Conservation (phyloP, 2,329 filamentous ascomycete genomes). For the Phialophora verrucosa region DNA sequence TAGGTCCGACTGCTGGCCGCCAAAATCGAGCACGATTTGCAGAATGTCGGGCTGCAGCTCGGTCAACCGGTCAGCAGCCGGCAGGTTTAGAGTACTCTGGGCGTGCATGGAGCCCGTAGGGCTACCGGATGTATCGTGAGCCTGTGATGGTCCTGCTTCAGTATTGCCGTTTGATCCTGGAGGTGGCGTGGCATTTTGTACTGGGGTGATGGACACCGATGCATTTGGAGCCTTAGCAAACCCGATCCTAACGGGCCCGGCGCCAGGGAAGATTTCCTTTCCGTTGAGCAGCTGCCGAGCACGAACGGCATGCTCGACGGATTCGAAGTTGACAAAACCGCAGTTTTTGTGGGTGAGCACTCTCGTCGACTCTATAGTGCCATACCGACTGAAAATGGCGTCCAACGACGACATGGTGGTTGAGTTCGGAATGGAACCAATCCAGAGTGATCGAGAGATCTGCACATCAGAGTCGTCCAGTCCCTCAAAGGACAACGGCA, state of each 20-base stretch:
- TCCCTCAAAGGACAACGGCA: slow-evolving; percentile 63
- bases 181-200: slow-evolving; percentile 89
- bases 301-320: slow-evolving; percentile 84
- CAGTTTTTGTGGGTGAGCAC: slow-evolving; percentile 99
- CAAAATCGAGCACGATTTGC: slow-evolving; percentile 85
- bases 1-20: slow-evolving; percentile 79
- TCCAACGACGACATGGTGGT: slow-evolving; percentile 94
- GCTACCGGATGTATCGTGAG: slow-evolving; percentile 42
- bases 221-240: slow-evolving; percentile 95
- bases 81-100: slow-evolving; percentile 28
- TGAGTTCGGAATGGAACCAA: slow-evolving; percentile 95
- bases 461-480: slow-evolving; percentile 77
- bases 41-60: slow-evolving; percentile 84
- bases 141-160: slow-evolving; percentile 37
- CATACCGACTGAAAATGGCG: slow-evolving; percentile 94
- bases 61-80: slow-evolving; percentile 64
- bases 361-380: slow-evolving; percentile 85
- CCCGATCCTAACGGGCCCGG: slow-evolving; percentile 91
- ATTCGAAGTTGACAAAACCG: slow-evolving; percentile 97
- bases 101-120: slow-evolving; percentile 39
- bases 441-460: slow-evolving; percentile 89
- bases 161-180: slow-evolving; percentile 63
- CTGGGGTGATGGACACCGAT: slow-evolving; percentile 76
- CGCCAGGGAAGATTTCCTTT: slow-evolving; percentile 97
- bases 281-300: slow-evolving; percentile 89